Evolutionary conservation across 805 yeast genomes (phyloP).

Genomic region (Saturnispora quitensis): DNA sequence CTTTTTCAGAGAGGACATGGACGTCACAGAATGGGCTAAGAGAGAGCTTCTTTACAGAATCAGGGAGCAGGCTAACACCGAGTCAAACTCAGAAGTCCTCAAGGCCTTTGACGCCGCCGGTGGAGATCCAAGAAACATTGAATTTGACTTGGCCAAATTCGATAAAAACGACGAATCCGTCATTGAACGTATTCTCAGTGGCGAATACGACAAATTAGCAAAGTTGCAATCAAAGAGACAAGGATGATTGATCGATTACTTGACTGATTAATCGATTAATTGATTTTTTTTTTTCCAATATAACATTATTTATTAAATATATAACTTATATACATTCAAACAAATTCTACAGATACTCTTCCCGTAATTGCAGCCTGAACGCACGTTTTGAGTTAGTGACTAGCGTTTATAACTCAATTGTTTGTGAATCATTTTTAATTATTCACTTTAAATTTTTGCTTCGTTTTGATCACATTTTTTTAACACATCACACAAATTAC

Average conservation of each 20-base stretch:
- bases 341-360: background rate
- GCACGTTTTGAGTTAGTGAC: no score
- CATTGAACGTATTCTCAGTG: constrained; percentile 71
- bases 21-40: constrained; percentile 68
- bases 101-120: constrained; percentile 30
- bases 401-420: background rate
- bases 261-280: background rate
- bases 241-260: background rate
- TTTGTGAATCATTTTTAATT: background rate
- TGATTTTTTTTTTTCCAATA: background rate
- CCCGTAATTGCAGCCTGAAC: background rate
- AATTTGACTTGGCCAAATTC: constrained; percentile 46
- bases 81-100: constrained; percentile 46
- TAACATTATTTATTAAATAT: background rate
- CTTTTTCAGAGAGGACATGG: constrained; percentile 41
- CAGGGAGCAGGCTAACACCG: constrained; percentile 54
- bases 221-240: constrained; percentile 27
- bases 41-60: constrained; percentile 72
- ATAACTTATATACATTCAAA: background rate
- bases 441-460: background rate
- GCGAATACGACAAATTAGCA: constrained; percentile 70
- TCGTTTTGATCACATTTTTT: background rate
- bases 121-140: constrained; percentile 31
- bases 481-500: background rate
- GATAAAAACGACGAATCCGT: constrained; percentile 66